Evolutionary conservation across 2,329 filamentous ascomycete genomes (phyloP).

Genomic region (Aspergillus novoparasiticus): DNA sequence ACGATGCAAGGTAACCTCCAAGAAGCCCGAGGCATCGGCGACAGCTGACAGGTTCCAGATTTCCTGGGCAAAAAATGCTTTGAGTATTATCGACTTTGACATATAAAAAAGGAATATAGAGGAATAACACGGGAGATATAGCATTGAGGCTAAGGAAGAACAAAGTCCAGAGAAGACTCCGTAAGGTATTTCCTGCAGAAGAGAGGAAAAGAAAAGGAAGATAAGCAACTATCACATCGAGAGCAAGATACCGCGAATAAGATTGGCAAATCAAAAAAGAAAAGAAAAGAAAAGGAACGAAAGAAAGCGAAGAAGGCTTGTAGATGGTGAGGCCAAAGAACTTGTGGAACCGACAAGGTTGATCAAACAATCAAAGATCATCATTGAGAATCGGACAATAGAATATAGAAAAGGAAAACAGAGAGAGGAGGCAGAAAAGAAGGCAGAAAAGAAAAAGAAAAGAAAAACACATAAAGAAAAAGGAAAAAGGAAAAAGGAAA

Average conservation of each 20-base stretch:
- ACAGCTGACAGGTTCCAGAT: conserved; percentile 29
- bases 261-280: background rate
- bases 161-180: background rate
- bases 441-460: background rate
- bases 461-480: background rate
- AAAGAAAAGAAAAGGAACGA: background rate
- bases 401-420: background rate
- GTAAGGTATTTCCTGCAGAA: conserved; percentile 1
- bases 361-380: conserved; percentile 3
- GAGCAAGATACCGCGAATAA: conserved; percentile 2
- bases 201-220: background rate
- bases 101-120: conserved; percentile 13
- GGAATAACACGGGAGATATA: background rate
- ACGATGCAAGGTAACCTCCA: conserved; percentile 25
- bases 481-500: background rate
- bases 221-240: conserved; percentile 3
- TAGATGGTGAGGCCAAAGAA: background rate
- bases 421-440: background rate
- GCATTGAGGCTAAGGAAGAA: background rate
- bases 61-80: conserved; percentile 21
- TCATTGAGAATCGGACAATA: background rate
- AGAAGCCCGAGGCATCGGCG: conserved; percentile 18
- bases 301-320: background rate
- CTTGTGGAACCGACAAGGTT: conserved; percentile 15
- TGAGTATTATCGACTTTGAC: background rate